Percentiles rank a stretch among this genome's conserved stretches.
phyloP scores from a whole-genome alignment of 352 stramenopile genomes.

The Globisporangium cylindrosporum region DNA sequence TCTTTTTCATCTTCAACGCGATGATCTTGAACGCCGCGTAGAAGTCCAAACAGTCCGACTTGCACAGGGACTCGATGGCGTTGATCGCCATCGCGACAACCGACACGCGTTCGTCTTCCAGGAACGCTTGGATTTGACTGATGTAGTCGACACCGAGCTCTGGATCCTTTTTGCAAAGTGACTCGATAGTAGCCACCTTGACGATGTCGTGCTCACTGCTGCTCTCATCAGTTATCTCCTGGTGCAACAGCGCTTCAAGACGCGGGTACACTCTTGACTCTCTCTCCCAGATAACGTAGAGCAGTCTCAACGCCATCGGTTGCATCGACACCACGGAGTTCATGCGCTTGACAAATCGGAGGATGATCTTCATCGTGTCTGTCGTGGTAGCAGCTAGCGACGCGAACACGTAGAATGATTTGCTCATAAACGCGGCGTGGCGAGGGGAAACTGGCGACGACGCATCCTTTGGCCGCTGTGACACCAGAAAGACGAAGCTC shows the following conservation, averaged over 20 bases:
- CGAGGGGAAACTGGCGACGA: neutral
- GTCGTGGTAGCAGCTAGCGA: conserved; percentile 45
- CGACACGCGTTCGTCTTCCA: conserved; percentile 50
- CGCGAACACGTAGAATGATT: conserved; percentile 47
- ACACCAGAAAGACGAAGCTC: conserved; percentile 57
- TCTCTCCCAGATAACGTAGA: conserved; percentile 59
- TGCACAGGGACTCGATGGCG: conserved; percentile 54
- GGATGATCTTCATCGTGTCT: conserved; percentile 74
- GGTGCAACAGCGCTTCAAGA: conserved; percentile 47
- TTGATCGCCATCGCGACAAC: conserved; percentile 65
- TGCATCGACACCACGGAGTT: conserved; percentile 28
- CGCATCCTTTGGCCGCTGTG: conserved; percentile 21
- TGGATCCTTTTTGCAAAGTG: conserved; percentile 56
- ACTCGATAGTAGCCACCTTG: conserved; percentile 58
- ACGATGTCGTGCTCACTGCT: conserved; percentile 39
- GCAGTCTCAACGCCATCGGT: conserved; percentile 47
- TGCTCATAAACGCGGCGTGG: conserved; percentile 34
- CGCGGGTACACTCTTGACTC: conserved; percentile 69
- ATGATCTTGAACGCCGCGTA: conserved; percentile 78
- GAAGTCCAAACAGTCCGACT: conserved; percentile 68
- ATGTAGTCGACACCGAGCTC: conserved; percentile 75
- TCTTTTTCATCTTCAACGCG: conserved; percentile 60
- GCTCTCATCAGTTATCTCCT: conserved; percentile 28
- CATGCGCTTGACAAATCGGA: conserved; percentile 70
- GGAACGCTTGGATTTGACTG: conserved; percentile 44